These are phyloP conservation scores for Trypanosoma melophagium DNA, from an alignment of 208 protist genomes.

Conservation along the genomic window DNA sequence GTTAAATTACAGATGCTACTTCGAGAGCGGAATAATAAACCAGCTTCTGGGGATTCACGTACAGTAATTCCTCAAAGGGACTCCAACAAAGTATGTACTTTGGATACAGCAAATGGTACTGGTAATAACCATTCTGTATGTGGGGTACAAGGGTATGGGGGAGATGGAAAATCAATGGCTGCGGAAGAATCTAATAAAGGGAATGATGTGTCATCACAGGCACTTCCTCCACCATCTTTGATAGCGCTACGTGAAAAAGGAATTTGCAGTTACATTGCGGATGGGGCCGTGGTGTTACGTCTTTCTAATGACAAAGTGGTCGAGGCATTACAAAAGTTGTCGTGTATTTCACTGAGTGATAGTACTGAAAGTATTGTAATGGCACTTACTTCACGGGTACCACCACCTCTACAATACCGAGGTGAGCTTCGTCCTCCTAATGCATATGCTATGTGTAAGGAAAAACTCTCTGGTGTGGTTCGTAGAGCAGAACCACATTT, in stretches of 20 bases:
- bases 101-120: neutral
- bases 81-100: neutral
- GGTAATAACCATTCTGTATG: neutral
- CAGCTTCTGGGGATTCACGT: conserved; percentile 15
- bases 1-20: conserved; percentile 37
- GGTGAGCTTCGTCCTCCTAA: conserved; percentile 42
- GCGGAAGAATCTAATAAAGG: neutral
- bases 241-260: conserved; percentile 15
- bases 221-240: neutral
- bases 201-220: neutral
- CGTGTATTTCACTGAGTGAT: conserved; percentile 30
- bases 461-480: neutral
- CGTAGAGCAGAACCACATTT: conserved; percentile 11
- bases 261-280: conserved; percentile 39
- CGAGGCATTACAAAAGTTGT: conserved; percentile 36
- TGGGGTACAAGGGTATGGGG: neutral
- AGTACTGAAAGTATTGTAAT: conserved; percentile 44
- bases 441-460: neutral
- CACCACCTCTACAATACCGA: conserved; percentile 42
- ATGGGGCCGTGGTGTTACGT: conserved; percentile 45
- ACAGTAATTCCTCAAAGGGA: neutral
- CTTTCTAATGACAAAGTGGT: conserved; percentile 27
- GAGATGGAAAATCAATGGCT: neutral
- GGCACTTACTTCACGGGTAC: conserved; percentile 40
- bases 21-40: conserved; percentile 33